phyloP scores from a whole-genome alignment of 257 asterid species.

The Nicotiana tomentosiformis region DNA sequence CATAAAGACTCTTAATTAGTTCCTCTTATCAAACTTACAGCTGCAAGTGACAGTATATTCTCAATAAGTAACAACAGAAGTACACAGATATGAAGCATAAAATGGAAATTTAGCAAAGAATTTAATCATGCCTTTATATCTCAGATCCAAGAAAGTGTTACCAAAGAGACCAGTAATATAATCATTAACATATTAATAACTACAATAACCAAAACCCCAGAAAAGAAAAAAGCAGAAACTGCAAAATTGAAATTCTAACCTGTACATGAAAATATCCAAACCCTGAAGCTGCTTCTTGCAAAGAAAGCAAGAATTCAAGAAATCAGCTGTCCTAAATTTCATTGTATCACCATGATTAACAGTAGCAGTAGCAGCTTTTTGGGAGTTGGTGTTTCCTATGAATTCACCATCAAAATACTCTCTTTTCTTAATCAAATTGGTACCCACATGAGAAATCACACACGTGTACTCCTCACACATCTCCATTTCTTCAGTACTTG shows the following conservation, averaged over 20 bases:
- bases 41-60: neutral
- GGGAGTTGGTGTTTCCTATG: conserved; percentile 17
- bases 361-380: neutral
- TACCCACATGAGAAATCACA: conserved; percentile 64
- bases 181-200: neutral
- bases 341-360: conserved; percentile 10
- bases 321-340: conserved; percentile 31
- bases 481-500: conserved; percentile 45
- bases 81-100: neutral
- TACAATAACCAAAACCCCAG: neutral
- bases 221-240: neutral
- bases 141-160: conserved; percentile 10
- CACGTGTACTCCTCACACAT: conserved; percentile 77
- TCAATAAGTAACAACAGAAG: neutral
- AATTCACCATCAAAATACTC: conserved; percentile 56
- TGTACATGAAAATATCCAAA: conserved; percentile 87
- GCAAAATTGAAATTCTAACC: conserved; percentile 28
- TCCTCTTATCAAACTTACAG: neutral
- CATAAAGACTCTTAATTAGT: neutral
- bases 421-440: conserved; percentile 43
- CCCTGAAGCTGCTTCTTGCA: conserved; percentile 82
- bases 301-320: conserved; percentile 64
- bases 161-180: neutral
- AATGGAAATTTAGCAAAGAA: neutral
- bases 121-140: neutral